Evolutionary conservation across 1,139 yeast species (phyloP).

Genomic region (Arxiozyma telluris): DNA sequence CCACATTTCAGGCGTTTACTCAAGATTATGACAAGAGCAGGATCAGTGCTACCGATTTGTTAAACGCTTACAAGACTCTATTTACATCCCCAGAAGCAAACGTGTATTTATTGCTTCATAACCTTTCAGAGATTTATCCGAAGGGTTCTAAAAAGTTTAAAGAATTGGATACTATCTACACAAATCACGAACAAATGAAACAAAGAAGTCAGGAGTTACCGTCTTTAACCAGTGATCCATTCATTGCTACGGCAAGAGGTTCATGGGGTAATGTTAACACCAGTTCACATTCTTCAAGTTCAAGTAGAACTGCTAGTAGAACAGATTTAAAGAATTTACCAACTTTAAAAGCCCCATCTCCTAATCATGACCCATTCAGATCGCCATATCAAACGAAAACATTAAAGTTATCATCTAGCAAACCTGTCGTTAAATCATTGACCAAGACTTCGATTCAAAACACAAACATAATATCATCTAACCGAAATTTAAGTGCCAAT

Average conservation of each 20-base stretch:
- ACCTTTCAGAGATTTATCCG: slow-evolving; percentile 48
- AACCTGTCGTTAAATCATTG: slow-evolving; percentile 5
- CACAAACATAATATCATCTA: not conserved
- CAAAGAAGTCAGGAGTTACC: slow-evolving; percentile 41
- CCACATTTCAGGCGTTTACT: slow-evolving; percentile 44
- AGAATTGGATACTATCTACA: slow-evolving; percentile 30
- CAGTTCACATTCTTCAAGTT: slow-evolving; percentile 1
- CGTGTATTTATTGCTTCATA: slow-evolving; percentile 44
- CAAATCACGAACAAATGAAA: slow-evolving; percentile 22
- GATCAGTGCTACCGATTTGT: slow-evolving; percentile 43
- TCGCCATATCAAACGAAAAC: slow-evolving; percentile 9
- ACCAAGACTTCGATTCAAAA: slow-evolving; percentile 2
- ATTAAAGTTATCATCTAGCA: not conserved
- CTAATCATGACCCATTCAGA: slow-evolving; percentile 18
- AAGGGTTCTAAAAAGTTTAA: slow-evolving; percentile 30
- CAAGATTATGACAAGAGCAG: slow-evolving; percentile 40
- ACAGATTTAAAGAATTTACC: slow-evolving; percentile 22
- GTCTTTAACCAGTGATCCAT: slow-evolving; percentile 36
- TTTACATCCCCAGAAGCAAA: slow-evolving; percentile 43
- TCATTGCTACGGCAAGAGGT: slow-evolving; percentile 18
- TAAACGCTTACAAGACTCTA: slow-evolving; percentile 42
- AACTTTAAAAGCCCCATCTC: slow-evolving; percentile 16
- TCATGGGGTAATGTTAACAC: slow-evolving; percentile 21
- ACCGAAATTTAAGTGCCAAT: not conserved
- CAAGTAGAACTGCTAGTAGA: slow-evolving; percentile 11